Evolutionary conservation across 148 eudicot species (phyloP).

Genomic region (Silene conica): DNA sequence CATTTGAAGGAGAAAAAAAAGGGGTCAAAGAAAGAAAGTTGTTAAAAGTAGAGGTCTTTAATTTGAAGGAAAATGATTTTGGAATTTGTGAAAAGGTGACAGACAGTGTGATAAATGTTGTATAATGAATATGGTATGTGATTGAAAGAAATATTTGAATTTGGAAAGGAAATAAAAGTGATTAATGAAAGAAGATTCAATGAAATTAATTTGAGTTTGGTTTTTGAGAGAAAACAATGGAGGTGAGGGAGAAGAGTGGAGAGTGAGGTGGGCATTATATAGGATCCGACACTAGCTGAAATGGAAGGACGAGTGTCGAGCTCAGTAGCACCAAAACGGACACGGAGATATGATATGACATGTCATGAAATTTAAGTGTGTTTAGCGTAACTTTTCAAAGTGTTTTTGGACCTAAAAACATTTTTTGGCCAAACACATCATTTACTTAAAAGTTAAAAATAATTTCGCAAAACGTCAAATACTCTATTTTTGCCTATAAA

Average conservation of each 20-base stretch:
- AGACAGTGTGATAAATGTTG: background rate
- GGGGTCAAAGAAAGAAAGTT: background rate
- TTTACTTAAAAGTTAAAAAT: too few relatives aligned
- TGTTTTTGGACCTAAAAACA: too few relatives aligned
- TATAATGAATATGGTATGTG: background rate
- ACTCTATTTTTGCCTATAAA: too few relatives aligned
- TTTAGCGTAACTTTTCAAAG: too few relatives aligned
- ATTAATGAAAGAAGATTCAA: too few relatives aligned
- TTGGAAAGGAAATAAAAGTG: background rate
- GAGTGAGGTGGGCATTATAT: conserved; percentile 21
- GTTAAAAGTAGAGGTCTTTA: conserved; percentile 11
- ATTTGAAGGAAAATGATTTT: too few relatives aligned
- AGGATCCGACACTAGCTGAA: background rate
- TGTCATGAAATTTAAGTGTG: too few relatives aligned
- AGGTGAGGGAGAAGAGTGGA: background rate
- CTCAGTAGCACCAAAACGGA: too few relatives aligned
- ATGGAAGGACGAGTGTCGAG: too few relatives aligned
- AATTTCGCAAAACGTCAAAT: too few relatives aligned
- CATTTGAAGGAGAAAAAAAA: background rate
- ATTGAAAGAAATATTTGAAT: background rate
- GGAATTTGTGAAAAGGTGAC: background rate
- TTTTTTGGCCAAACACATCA: too few relatives aligned
- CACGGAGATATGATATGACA: too few relatives aligned
- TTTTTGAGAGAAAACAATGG: background rate
- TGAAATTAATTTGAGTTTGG: background rate